A percentile compares a stretch with the other conserved stretches of the same genome.
Conservation (phyloP, 768 basidiomycete species). For the Harrya chromipes region DNA sequence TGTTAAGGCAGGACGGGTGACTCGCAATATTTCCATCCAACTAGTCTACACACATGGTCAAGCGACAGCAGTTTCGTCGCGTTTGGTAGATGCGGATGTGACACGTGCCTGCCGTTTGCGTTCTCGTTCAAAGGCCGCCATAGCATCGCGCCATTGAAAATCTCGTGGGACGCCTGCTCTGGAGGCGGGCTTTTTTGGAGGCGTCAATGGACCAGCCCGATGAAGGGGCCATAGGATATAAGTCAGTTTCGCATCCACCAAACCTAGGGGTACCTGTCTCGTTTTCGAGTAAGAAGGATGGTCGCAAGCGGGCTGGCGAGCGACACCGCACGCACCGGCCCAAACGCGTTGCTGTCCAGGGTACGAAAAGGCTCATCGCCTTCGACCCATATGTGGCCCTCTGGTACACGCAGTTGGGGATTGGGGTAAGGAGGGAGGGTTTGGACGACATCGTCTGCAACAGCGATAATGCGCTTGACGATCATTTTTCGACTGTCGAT, state of each 20-base stretch:
- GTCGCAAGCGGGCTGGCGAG: no score
- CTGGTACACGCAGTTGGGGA: constrained; percentile 49
- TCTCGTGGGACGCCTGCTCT: constrained; percentile 20
- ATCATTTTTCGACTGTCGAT: constrained; percentile 47
- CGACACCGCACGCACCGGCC: constrained; percentile 46
- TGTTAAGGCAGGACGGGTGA: no score
- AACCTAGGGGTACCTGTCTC: constrained; percentile 39
- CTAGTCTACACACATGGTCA: constrained; percentile 3
- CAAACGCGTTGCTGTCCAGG: constrained; percentile 70
- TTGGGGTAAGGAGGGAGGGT: constrained; percentile 70
- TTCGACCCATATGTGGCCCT: constrained; percentile 74
- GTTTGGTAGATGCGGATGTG: neutral
- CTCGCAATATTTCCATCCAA: no score
- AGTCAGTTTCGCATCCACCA: constrained; percentile 50
- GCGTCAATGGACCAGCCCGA: constrained; percentile 40
- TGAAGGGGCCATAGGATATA: constrained; percentile 51
- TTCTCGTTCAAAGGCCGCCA: constrained; percentile 33
- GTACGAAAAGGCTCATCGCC: constrained; percentile 43
- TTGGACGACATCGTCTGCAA: constrained; percentile 60
- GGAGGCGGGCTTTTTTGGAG: constrained; percentile 18
- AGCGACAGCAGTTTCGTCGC: neutral
- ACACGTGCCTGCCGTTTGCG: constrained; percentile 25
- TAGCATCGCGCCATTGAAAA: constrained; percentile 23
- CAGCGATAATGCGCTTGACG: constrained; percentile 64
- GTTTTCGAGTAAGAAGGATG: neutral